Percentiles rank a stretch among this genome's conserved stretches.
These are phyloP conservation scores for Avena eriantha DNA, from an alignment of 176 grass and related monocot genomes.

Conservation along the genomic window DNA sequence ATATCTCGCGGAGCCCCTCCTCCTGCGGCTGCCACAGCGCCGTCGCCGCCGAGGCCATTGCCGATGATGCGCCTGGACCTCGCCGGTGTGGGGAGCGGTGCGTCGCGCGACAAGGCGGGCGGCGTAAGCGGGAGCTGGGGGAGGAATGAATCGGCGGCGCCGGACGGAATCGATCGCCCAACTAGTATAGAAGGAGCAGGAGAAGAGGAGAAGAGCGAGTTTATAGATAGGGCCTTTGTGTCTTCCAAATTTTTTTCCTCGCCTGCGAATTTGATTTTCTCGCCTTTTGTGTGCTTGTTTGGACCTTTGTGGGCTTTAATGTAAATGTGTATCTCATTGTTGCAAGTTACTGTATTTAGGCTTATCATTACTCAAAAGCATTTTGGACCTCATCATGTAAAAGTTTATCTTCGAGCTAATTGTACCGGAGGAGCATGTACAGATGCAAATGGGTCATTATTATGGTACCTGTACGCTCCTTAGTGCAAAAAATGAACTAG, in stretches of 20 bases:
- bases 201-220: background rate
- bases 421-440: too few relatives aligned
- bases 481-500: too few relatives aligned
- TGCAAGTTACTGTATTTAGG: background rate
- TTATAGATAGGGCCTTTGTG: background rate
- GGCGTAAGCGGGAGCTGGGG: background rate
- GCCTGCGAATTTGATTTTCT: background rate
- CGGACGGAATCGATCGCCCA: constrained; percentile 23
- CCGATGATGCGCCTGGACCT: background rate
- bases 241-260: background rate
- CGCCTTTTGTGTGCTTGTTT: background rate
- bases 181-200: background rate
- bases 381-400: too few relatives aligned
- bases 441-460: too few relatives aligned
- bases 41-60: constrained; percentile 32
- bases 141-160: background rate
- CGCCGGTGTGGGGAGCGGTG: background rate
- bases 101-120: background rate
- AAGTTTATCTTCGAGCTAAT: too few relatives aligned
- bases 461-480: too few relatives aligned
- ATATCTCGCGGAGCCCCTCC: constrained; percentile 97
- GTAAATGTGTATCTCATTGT: background rate
- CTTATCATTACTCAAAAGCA: too few relatives aligned
- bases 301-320: background rate
- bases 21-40: constrained; percentile 90